phyloP scores from a whole-genome alignment of 2,329 filamentous ascomycete species.

The Pyrenochaeta sp. region DNA sequence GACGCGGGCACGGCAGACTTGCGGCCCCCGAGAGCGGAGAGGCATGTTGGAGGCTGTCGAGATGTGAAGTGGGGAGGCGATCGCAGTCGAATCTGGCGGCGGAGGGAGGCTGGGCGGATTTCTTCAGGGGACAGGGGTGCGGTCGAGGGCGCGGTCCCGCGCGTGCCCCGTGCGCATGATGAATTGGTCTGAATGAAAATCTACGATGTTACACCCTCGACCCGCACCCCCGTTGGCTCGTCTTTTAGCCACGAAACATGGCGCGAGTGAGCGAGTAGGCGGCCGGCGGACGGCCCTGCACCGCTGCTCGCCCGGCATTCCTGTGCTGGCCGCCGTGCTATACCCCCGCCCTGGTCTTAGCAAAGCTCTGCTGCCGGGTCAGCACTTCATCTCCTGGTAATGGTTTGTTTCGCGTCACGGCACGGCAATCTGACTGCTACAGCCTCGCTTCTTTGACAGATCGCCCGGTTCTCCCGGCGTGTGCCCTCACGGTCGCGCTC shows the following conservation, averaged over 20 bases:
- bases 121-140: slow-evolving; percentile 21
- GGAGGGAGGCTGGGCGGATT: slow-evolving; percentile 43
- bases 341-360: slow-evolving; percentile 36
- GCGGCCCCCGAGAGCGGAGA: slow-evolving; percentile 17
- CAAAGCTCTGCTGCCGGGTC: slow-evolving; percentile 25
- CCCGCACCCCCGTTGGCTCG: slow-evolving; percentile 25
- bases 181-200: no score
- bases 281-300: slow-evolving; percentile 5
- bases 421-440: slow-evolving; percentile 35
- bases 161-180: slow-evolving; percentile 24
- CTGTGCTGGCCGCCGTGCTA: slow-evolving; percentile 33
- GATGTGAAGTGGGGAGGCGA: slow-evolving; percentile 33
- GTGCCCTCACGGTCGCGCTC: slow-evolving; percentile 16
- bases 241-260: slow-evolving; percentile 34
- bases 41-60: slow-evolving; percentile 21
- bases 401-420: slow-evolving; percentile 12
- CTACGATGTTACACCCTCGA: slow-evolving; percentile 46
- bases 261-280: slow-evolving; percentile 18
- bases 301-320: slow-evolving; percentile 23
- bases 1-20: slow-evolving; percentile 24
- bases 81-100: slow-evolving; percentile 38
- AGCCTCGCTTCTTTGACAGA: slow-evolving; percentile 9
- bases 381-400: slow-evolving; percentile 24
- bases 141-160: slow-evolving; percentile 21
- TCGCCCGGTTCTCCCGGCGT: slow-evolving; percentile 14